Conservation (phyloP, 2,329 filamentous ascomycete species). For the Cordyceps farinosa region DNA sequence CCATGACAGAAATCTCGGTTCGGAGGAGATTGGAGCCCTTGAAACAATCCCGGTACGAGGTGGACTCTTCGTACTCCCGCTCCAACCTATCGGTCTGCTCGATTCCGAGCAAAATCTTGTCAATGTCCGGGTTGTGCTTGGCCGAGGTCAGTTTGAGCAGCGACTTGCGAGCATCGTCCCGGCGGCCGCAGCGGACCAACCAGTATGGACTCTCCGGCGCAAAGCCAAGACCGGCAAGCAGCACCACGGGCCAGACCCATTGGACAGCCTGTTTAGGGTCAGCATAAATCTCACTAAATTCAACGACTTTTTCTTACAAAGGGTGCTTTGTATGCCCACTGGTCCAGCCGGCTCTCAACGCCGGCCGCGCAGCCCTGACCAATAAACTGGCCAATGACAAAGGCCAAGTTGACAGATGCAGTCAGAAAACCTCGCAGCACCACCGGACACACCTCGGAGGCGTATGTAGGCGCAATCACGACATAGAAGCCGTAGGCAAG, state of each 20-base stretch:
- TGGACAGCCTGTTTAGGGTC: constrained; percentile 36
- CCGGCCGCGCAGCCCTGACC: constrained; percentile 46
- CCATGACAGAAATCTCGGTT: constrained; percentile 55
- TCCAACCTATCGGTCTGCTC: constrained; percentile 56
- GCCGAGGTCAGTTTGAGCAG: constrained; percentile 42
- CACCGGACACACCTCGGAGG: constrained; percentile 58
- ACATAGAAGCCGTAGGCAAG: constrained; percentile 60
- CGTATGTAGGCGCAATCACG: constrained; percentile 56
- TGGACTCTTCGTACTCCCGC: constrained; percentile 45
- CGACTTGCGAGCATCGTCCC: constrained; percentile 38
- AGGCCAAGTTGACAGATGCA: constrained; percentile 59
- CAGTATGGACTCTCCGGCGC: constrained; percentile 51
- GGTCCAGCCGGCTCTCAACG: constrained; percentile 35
- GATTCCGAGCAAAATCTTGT: constrained; percentile 51
- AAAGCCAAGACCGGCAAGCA: constrained; percentile 43
- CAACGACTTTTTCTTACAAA: constrained; percentile 21
- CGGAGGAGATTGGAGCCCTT: constrained; percentile 46
- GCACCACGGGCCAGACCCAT: constrained; percentile 47
- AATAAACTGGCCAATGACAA: constrained; percentile 59
- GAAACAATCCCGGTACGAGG: constrained; percentile 50
- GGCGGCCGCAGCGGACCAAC: constrained; percentile 42
- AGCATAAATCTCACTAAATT: not conserved
- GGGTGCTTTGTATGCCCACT: constrained; percentile 43
- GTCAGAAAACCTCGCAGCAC: constrained; percentile 56
- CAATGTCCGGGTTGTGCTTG: constrained; percentile 23